These are phyloP conservation scores for Fusarium sp. DNA, from an alignment of 2,329 filamentous ascomycete genomes.

Conservation along the genomic window DNA sequence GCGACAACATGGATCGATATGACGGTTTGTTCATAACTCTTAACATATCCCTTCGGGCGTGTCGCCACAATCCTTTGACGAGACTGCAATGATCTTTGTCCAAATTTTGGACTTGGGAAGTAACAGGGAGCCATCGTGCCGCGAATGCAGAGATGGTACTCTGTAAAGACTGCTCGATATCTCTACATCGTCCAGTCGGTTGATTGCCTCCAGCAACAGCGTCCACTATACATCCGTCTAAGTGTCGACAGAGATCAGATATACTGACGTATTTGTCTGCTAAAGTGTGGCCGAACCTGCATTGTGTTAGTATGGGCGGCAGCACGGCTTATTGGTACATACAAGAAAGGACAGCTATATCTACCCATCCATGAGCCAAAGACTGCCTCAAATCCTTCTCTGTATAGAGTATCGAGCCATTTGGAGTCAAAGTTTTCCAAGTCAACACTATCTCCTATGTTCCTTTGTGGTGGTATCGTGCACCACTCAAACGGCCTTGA, in stretches of 20 bases:
- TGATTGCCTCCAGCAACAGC: slow-evolving; percentile 8
- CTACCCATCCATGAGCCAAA: slow-evolving; percentile 62
- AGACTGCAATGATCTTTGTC: slow-evolving; percentile 31
- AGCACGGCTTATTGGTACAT: slow-evolving; percentile 28
- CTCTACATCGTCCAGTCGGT: slow-evolving; percentile 25
- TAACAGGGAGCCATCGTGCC: slow-evolving; percentile 51
- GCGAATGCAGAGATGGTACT: slow-evolving; percentile 51
- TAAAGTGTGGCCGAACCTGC: slow-evolving; percentile 46
- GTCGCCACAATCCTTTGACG: slow-evolving; percentile 54
- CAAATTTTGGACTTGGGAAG: slow-evolving; percentile 7
- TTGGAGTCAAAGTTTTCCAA: slow-evolving; percentile 31
- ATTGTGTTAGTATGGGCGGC: slow-evolving; percentile 7
- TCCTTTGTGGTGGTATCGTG: not conserved
- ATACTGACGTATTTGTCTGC: slow-evolving; percentile 53
- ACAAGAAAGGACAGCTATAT: slow-evolving; percentile 61
- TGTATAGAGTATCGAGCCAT: slow-evolving; percentile 54
- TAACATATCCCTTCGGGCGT: slow-evolving; percentile 57
- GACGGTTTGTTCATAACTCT: slow-evolving; percentile 59
- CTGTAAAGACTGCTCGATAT: slow-evolving; percentile 49
- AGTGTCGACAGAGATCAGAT: slow-evolving; percentile 50
- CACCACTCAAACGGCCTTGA: slow-evolving; percentile 5
- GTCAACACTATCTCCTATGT: not conserved
- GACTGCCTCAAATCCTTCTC: slow-evolving; percentile 56
- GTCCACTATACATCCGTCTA: slow-evolving; percentile 56
- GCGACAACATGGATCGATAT: slow-evolving; percentile 58